Evolutionary conservation across 495 filamentous ascomycete genomes (phyloP).

Genomic region (Patellaria atrata): DNA sequence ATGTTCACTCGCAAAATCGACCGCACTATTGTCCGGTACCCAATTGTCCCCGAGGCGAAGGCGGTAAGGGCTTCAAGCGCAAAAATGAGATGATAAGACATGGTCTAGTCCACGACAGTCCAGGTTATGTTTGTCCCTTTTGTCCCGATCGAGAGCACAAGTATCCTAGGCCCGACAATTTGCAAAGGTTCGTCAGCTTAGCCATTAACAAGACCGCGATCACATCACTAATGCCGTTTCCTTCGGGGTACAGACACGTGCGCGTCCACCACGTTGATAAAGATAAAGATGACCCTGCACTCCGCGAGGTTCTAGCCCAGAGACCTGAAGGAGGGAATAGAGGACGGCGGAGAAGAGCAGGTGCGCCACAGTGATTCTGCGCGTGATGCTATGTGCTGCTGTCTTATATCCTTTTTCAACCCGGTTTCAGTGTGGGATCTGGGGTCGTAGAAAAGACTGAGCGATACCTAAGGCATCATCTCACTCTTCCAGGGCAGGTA

Average conservation of each 20-base stretch:
- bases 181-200: conserved; percentile 59
- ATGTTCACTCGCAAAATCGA: conserved; percentile 81
- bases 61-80: conserved; percentile 91
- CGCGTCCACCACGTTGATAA: conserved; percentile 80
- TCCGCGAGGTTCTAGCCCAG: conserved; percentile 71
- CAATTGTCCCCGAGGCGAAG: conserved; percentile 62
- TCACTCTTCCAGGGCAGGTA: too few relatives aligned
- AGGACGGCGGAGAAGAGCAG: conserved; percentile 58
- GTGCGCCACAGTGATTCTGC: too few relatives aligned
- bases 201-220: background rate
- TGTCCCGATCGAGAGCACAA: conserved; percentile 92
- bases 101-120: conserved; percentile 86
- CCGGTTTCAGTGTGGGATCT: too few relatives aligned
- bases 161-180: conserved; percentile 92
- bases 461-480: too few relatives aligned
- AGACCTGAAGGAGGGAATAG: conserved; percentile 71
- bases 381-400: too few relatives aligned
- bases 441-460: too few relatives aligned
- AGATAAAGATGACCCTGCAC: conserved; percentile 62
- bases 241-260: conserved; percentile 49
- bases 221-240: background rate
- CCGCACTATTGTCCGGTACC: conserved; percentile 84
- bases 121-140: conserved; percentile 94
- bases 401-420: too few relatives aligned
- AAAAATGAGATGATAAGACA: conserved; percentile 99